Evolutionary conservation across 495 filamentous ascomycete genomes (phyloP), one percentile per base, ranked within the genome.

Genomic region (Talaromyces proteolyticus): DNA sequence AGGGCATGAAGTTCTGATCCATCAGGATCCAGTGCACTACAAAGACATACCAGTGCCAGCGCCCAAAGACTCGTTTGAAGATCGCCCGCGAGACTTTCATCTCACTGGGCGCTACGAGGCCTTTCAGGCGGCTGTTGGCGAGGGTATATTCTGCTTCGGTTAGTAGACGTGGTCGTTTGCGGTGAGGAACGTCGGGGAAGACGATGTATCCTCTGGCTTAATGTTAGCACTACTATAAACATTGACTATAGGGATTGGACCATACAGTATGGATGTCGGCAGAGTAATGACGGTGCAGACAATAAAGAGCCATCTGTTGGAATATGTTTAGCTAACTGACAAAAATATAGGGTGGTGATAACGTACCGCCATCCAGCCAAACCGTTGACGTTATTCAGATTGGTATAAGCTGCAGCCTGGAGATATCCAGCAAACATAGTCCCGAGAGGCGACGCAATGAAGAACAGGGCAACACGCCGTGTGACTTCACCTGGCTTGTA

Each of bases 1-100:
- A 57, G 3, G 60, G 58, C n/a, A 54, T 42, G 44, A 63, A 65
- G 47, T 62, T 65, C 43, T 65, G 60, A 26, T 65, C 63, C 58
- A 66, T 60, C 25, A 64, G 22, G 11, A 51, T 53, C 63, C 56
- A 62, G 25, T 66, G 61, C 11, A 58, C 37, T 5, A 62, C 63
- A 40, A 66, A 64, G 26, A 57, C 53, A 36, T 61, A 59, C 42
- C 42, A 60, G 44, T 64, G 63, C 59, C 63, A 62, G 44, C 61
- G 56, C n/a, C 50, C 49, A 16, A 63, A 50, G 39, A 66, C 58
- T 21, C 57, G 56, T 39, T 53, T 58, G 46, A 57, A 53, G 23
- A 59, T 57, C 5, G 51, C 53, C 1, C 47, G 43, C 3, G 46
- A 54, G 18, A 53, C 51, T 22, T 61, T 61, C 0, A 60, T 55